Evolutionary conservation across 2,329 filamentous ascomycete genomes (phyloP), one percentile per base, ranked within the genome.

Genomic region (Cucurbitaria berberidis): DNA sequence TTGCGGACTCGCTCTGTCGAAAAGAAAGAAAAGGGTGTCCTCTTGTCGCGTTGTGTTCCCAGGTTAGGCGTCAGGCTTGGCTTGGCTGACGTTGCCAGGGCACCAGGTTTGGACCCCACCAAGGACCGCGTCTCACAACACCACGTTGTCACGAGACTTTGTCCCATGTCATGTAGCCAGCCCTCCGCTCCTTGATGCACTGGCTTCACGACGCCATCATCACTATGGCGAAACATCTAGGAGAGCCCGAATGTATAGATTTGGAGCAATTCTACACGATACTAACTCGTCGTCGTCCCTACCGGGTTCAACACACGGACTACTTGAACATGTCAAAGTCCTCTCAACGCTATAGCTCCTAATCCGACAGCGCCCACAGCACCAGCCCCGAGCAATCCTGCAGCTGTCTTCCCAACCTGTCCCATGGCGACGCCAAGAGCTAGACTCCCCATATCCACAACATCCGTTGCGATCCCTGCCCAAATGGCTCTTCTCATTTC

Each of bases 401-500:
- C 63, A 2, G 66, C 55, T 10, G 54, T 18, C 44, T 35, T 57
- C 6, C 55, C 57, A 19, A 67, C 30, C 16, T 59, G 56, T n/a
- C 67, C 67, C 21, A 48, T 64, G 6, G 56, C 56, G n/a, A 70
- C 44, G 26, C 51, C 61, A 54, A 60, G 53, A 5, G 38, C 45
- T 48, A 67, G 24, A 45, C 56, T 62, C 11, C 47, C 55, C 15
- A 67, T 35, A 51, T 70, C 67, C 13, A 66, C 45, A 10, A 46
- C 49, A 57, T 70, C 67, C 0, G 53, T 49, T 16, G 35, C 61
- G 10, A 69, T 55, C 21, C 51, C 55, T 8, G 62, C 55, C 64
- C 64, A 67, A 7, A 72, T 51, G 1, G 62, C 62, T 36, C 62
- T 59, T 41, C 52, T 66, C 35, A 68, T 57, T 38, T 68, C 69